Conservation (phyloP, 1,284 basidiomycete species). For the Apiotrichum laibachii region DNA sequence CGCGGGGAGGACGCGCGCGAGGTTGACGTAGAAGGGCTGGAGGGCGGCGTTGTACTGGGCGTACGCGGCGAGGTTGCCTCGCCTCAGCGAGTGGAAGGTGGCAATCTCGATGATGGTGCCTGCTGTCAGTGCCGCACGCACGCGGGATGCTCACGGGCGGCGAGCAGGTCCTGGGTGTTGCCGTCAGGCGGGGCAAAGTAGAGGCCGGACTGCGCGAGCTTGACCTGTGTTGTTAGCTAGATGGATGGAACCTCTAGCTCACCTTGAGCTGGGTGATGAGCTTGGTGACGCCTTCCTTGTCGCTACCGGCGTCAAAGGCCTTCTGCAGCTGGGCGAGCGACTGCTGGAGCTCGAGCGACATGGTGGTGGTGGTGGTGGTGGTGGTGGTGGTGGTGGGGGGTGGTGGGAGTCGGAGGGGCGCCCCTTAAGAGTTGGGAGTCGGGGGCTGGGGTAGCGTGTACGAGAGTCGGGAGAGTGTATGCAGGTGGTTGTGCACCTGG, state of each 20-base stretch:
- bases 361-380: conserved; percentile 16
- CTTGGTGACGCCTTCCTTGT: conserved; percentile 31
- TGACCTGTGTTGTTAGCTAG: conserved; percentile 32
- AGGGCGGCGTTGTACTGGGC: conserved; percentile 93
- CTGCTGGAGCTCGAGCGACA: conserved; percentile 43
- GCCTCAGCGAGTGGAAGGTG: conserved; percentile 86
- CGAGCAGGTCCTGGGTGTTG: conserved; percentile 44
- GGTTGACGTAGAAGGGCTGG: conserved; percentile 88
- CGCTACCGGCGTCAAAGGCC: conserved; percentile 32
- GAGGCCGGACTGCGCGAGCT: conserved; percentile 48
- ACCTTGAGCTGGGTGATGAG: conserved; percentile 46
- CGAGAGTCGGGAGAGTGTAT: not conserved
- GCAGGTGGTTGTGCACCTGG: too few species aligned
- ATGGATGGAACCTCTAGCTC: not conserved
- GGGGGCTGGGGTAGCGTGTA: not conserved
- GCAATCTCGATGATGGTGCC: conserved; percentile 95
- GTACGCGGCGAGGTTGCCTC: conserved; percentile 84
- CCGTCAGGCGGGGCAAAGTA: conserved; percentile 49
- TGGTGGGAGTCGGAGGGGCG: too few species aligned
- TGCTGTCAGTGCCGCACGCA: conserved; percentile 40
- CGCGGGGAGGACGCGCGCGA: conserved; percentile 67
- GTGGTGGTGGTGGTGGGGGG: not conserved
- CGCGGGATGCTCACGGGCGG: conserved; percentile 42
- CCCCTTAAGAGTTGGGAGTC: too few species aligned
- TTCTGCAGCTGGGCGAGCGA: conserved; percentile 41